phyloP scores from a whole-genome alignment of 1,284 basidiomycete species.

The Malassezia arunalokei region DNA sequence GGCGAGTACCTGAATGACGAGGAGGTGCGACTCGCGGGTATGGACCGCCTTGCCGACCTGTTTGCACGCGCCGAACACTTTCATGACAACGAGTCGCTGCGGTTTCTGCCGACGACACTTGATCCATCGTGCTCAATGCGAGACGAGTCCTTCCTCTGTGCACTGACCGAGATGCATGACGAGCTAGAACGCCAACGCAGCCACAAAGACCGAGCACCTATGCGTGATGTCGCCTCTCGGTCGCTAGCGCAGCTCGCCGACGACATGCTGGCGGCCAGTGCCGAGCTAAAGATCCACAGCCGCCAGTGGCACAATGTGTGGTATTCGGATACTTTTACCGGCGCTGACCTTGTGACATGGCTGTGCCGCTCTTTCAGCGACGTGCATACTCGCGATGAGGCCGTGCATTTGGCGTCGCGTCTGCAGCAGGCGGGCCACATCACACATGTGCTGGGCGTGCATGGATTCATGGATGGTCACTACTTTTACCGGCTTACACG shows the following conservation, averaged over 20 bases:
- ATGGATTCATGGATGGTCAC: constrained; percentile 44
- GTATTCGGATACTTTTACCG: constrained; percentile 38
- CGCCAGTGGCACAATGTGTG: constrained; percentile 40
- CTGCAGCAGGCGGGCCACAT: constrained; percentile 34
- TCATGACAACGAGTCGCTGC: constrained; percentile 19
- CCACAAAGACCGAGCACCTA: not conserved
- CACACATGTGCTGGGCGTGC: constrained; percentile 34
- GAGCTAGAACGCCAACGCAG: constrained; percentile 13
- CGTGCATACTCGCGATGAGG: constrained; percentile 35
- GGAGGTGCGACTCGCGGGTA: constrained; percentile 75
- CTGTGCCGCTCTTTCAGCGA: constrained; percentile 35
- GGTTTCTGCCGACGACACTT: constrained; percentile 42
- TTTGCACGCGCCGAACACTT: constrained; percentile 50
- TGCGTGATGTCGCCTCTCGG: constrained; percentile 6
- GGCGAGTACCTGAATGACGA: constrained; percentile 56
- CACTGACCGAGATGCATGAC: constrained; percentile 22
- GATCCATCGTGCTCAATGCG: constrained; percentile 38
- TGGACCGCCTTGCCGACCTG: constrained; percentile 77
- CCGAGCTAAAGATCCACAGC: constrained; percentile 36
- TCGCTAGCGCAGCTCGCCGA: constrained; percentile 17
- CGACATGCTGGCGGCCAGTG: constrained; percentile 27
- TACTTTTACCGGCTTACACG: constrained; percentile 33
- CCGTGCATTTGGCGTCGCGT: constrained; percentile 27
- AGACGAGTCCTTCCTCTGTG: constrained; percentile 38
- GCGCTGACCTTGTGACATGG: constrained; percentile 42